Percentiles rank a stretch among this genome's conserved stretches.
Conservation (phyloP, 2,329 filamentous ascomycete species). For the Aquanectria penicillioides region DNA sequence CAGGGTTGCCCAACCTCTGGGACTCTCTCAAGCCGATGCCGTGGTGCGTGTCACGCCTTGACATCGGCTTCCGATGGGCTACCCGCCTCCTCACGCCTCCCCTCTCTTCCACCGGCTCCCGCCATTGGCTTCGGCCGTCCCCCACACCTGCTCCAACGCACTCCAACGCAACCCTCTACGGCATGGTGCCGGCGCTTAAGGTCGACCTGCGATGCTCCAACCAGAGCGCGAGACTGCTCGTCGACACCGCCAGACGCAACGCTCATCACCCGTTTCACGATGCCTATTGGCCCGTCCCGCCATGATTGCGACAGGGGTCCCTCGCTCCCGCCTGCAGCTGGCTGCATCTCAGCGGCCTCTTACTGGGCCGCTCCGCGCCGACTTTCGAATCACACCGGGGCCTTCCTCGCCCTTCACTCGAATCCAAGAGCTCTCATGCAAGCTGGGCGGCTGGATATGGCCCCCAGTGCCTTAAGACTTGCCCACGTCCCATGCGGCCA, state of each 20-base stretch:
- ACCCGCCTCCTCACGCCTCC: constrained; percentile 10
- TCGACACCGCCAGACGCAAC: constrained; percentile 8
- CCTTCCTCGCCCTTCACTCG: too few relatives aligned
- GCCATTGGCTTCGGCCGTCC: constrained; percentile 28
- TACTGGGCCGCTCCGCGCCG: constrained; percentile 40
- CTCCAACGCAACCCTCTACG: constrained; percentile 14
- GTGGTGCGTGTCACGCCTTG: too few relatives aligned
- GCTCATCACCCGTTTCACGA: constrained; percentile 12
- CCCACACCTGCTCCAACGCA: constrained; percentile 14
- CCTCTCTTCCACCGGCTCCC: neutral
- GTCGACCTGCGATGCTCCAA: constrained; percentile 27
- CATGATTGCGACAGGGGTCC: constrained; percentile 29
- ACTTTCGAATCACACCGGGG: constrained; percentile 41
- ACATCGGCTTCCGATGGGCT: neutral
- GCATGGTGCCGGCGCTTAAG: constrained; percentile 42
- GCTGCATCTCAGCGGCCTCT: constrained; percentile 33
- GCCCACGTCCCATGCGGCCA: constrained; percentile 36
- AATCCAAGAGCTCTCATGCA: constrained; percentile 32
- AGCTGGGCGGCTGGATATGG: constrained; percentile 39
- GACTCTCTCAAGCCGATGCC: neutral
- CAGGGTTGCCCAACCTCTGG: neutral
- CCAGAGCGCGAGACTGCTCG: constrained; percentile 25
- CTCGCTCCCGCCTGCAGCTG: constrained; percentile 32
- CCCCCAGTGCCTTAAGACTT: constrained; percentile 40
- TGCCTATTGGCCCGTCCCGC: constrained; percentile 31